A percentile compares a stretch with the other conserved stretches of the same genome.
Evolutionary conservation across 805 yeast genomes (phyloP).

Genomic region (Pichia nanzhaoensis): DNA sequence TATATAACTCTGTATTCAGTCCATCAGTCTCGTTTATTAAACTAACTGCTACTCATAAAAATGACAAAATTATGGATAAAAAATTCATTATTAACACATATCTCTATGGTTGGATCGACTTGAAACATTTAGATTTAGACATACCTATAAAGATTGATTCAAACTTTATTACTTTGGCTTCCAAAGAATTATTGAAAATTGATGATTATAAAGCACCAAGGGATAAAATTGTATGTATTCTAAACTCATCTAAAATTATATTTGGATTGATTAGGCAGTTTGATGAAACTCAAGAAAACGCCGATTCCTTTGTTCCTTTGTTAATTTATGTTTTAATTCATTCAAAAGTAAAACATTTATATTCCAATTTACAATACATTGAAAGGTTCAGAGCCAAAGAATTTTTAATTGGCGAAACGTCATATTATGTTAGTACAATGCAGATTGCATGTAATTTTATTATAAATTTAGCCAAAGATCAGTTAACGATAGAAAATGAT

Average conservation of each 20-base stretch:
- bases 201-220: conserved; percentile 87
- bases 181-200: conserved; percentile 68
- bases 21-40: conserved; percentile 44
- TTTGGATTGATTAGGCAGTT: conserved; percentile 74
- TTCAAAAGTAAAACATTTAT: conserved; percentile 56
- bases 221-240: conserved; percentile 84
- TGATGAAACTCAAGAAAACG: conserved; percentile 52
- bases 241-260: conserved; percentile 88
- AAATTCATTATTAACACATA: conserved; percentile 40
- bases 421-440: conserved; percentile 84
- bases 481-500: conserved; percentile 54
- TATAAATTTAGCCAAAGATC: conserved; percentile 47
- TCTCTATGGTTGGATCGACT: conserved; percentile 51
- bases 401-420: conserved; percentile 79
- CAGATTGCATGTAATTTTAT: conserved; percentile 85
- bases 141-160: conserved; percentile 39
- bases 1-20: conserved; percentile 72
- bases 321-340: conserved; percentile 72
- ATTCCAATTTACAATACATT: conserved; percentile 76
- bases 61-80: conserved; percentile 61
- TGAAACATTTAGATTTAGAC: conserved; percentile 73
- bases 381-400: conserved; percentile 75
- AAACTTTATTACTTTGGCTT: conserved; percentile 59
- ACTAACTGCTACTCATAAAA: conserved; percentile 48
- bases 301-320: conserved; percentile 90